Evolutionary conservation across 352 stramenopile genomes (phyloP).

Genomic region (Blastocystis sp.): DNA sequence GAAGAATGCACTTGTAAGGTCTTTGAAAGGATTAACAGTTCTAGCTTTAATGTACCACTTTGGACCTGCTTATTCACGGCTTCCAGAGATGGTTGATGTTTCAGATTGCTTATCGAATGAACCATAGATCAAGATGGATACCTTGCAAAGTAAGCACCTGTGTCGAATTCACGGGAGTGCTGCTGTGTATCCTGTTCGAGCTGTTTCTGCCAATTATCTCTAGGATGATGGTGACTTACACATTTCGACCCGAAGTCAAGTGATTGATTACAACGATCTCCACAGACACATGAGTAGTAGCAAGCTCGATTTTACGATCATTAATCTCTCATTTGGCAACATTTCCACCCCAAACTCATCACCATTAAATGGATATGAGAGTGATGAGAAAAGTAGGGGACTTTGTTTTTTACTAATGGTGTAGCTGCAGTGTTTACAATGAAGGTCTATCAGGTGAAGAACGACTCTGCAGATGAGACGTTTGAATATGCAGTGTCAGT

Average conservation of each 20-base stretch:
- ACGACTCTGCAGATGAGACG: neutral
- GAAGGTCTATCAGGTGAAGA: neutral
- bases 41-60: neutral
- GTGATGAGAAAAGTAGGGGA: neutral
- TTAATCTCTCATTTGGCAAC: neutral
- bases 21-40: neutral
- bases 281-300: neutral
- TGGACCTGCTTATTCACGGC: neutral
- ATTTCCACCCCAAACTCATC: neutral
- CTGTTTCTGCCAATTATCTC: neutral
- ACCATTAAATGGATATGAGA: neutral
- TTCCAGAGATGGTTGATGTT: neutral
- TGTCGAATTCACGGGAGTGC: slow-evolving; percentile 1
- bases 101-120: neutral
- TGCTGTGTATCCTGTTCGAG: neutral
- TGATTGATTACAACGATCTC: neutral
- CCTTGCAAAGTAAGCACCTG: neutral
- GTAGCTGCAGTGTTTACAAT: neutral
- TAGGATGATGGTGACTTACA: slow-evolving; percentile 29
- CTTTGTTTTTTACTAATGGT: neutral
- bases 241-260: neutral
- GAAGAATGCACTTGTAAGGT: too few species aligned
- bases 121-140: neutral
- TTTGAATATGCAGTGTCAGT: neutral
- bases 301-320: neutral